Conservation (phyloP, 306 rosid species). For the Hylodesmum podocarpum region DNA sequence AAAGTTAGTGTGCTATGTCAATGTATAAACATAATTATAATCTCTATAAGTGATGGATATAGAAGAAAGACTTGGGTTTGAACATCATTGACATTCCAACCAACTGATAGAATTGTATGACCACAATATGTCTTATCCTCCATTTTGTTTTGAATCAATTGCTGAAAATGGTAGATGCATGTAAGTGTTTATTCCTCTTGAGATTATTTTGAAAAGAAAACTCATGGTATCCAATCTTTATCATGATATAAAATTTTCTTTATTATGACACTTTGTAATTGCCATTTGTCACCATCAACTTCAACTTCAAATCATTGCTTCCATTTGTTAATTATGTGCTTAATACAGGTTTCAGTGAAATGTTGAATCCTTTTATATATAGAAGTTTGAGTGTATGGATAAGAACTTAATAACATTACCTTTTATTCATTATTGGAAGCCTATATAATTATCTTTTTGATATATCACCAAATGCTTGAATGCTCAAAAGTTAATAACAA, state of each 20-base stretch:
- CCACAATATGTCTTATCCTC: not conserved
- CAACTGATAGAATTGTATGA: not conserved
- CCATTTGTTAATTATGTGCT: not conserved
- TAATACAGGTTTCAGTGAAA: not conserved
- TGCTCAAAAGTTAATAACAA: not conserved
- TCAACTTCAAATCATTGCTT: not conserved
- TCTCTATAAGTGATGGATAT: not conserved
- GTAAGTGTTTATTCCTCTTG: too few species aligned
- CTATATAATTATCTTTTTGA: not conserved
- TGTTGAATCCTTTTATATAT: not conserved
- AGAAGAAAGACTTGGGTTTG: not conserved
- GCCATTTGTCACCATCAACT: not conserved
- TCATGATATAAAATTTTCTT: not conserved
- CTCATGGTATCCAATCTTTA: not conserved
- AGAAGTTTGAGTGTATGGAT: not conserved
- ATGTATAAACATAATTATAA: too few species aligned
- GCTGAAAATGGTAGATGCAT: too few species aligned
- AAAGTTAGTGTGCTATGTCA: not conserved
- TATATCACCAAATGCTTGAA: not conserved
- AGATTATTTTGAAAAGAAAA: not conserved
- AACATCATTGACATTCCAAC: not conserved
- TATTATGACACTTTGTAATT: not conserved
- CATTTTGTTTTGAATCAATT: not conserved
- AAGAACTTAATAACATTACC: not conserved
- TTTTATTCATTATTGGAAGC: not conserved